These are phyloP conservation scores for Limnomonas spitsbergensis DNA, from an alignment of 139 green algal species.

Conservation along the genomic window DNA sequence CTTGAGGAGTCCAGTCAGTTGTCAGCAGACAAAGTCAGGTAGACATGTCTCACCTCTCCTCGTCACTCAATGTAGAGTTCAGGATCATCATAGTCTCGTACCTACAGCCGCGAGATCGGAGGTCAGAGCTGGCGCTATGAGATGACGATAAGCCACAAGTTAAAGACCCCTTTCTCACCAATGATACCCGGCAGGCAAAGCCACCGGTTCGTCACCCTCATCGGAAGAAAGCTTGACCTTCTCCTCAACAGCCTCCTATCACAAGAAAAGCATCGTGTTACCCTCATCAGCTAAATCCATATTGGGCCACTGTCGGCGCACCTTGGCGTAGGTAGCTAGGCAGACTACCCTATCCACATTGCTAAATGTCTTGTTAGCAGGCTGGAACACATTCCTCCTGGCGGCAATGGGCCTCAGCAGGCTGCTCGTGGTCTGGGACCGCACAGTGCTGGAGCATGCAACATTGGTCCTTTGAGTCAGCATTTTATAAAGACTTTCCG, in stretches of 20 bases:
- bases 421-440: too few relatives aligned
- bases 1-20: too few relatives aligned
- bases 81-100: slow-evolving; percentile 92
- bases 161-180: slow-evolving; percentile 42
- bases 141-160: too few relatives aligned
- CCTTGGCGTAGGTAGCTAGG: neutral
- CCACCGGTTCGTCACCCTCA: slow-evolving; percentile 20
- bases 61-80: slow-evolving; percentile 68
- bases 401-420: slow-evolving; percentile 3
- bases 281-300: too few relatives aligned
- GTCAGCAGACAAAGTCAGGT: too few relatives aligned
- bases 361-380: neutral
- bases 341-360: neutral
- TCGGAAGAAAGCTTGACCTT: neutral
- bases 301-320: neutral
- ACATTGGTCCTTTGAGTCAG: too few relatives aligned
- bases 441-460: too few relatives aligned
- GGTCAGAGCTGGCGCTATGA: too few relatives aligned
- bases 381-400: neutral
- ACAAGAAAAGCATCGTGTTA: neutral
- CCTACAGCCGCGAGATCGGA: too few relatives aligned
- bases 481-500: too few relatives aligned
- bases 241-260: slow-evolving; percentile 1
- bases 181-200: slow-evolving; percentile 50
- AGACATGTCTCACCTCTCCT: slow-evolving; percentile 59